Conservation (phyloP, 495 filamentous ascomycete species). For the Monascus purpureus region DNA sequence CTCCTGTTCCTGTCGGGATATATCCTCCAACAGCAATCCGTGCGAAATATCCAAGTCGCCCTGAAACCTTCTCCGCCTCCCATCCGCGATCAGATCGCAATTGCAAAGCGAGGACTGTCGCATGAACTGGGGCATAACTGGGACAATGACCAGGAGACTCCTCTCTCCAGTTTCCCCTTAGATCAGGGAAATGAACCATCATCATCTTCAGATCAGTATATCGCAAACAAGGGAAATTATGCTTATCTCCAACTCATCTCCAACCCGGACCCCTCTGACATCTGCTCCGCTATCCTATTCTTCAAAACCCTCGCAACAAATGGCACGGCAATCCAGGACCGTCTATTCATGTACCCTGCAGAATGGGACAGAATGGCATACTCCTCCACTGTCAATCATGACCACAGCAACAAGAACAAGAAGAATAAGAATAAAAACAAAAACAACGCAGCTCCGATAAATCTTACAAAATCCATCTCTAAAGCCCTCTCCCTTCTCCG, state of each 20-base stretch:
- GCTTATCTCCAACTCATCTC: constrained; percentile 33
- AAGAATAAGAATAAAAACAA: too few relatives aligned
- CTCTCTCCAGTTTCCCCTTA: constrained; percentile 2
- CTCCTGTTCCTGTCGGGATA: constrained; percentile 59
- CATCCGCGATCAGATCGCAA: constrained; percentile 6
- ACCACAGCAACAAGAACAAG: too few relatives aligned
- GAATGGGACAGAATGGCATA: constrained; percentile 30
- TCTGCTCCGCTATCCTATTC: constrained; percentile 31
- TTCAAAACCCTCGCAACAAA: constrained; percentile 28
- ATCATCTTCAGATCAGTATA: too few relatives aligned
- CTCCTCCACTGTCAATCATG: too few relatives aligned
- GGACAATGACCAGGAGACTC: constrained; percentile 6
- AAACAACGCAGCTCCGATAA: too few relatives aligned
- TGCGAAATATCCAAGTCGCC: constrained; percentile 46
- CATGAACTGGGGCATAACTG: constrained; percentile 4
- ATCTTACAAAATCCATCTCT: constrained; percentile 14
- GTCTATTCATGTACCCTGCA: constrained; percentile 35
- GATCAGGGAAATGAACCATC: background rate
- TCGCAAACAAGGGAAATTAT: constrained; percentile 17
- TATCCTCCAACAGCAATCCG: constrained; percentile 55
- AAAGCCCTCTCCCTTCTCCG: constrained; percentile 22
- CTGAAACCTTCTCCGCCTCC: constrained; percentile 39
- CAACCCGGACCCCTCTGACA: constrained; percentile 29
- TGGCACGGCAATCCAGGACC: constrained; percentile 24
- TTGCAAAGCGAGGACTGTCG: constrained; percentile 10